Conservation (phyloP, 192 early-diverging fungal genomes). For the Rhizoclosmatium sp. region DNA sequence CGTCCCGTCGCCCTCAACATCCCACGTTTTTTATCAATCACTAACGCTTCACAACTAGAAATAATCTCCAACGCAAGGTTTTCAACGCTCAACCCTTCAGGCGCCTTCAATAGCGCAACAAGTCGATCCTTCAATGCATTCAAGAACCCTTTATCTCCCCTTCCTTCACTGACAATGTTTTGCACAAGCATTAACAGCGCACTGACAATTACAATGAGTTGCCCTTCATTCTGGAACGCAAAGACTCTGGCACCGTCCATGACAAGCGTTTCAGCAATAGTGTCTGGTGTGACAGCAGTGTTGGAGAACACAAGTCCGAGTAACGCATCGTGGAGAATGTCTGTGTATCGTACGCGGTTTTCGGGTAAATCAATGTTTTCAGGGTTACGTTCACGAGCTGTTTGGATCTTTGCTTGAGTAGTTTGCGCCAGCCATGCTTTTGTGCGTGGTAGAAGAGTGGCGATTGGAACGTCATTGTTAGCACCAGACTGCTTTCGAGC, state of each 20-base stretch:
- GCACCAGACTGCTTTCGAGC: background rate
- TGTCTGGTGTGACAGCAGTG: constrained; percentile 40
- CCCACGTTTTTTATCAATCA: constrained; percentile 16
- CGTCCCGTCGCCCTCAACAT: constrained; percentile 7
- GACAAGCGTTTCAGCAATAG: constrained; percentile 72
- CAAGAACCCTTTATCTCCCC: constrained; percentile 41
- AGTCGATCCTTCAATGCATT: constrained; percentile 45
- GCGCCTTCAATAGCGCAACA: constrained; percentile 35
- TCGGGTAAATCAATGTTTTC: constrained; percentile 55
- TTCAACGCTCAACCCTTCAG: constrained; percentile 40
- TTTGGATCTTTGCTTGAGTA: constrained; percentile 29
- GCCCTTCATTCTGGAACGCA: constrained; percentile 75
- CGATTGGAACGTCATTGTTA: constrained; percentile 6
- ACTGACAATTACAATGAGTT: constrained; percentile 70
- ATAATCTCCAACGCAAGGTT: constrained; percentile 44
- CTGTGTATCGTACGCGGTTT: constrained; percentile 54
- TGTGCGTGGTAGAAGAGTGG: constrained; percentile 61
- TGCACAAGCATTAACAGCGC: constrained; percentile 75
- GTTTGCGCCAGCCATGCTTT: constrained; percentile 68
- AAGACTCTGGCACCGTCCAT: constrained; percentile 73
- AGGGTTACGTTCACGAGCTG: constrained; percentile 60
- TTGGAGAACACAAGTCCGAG: constrained; percentile 59
- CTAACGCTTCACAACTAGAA: constrained; percentile 7
- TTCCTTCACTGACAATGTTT: constrained; percentile 60
- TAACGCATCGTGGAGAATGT: constrained; percentile 62